These are phyloP conservation scores for Boletus barrowsii DNA, from an alignment of 768 basidiomycete genomes.

Conservation along the genomic window DNA sequence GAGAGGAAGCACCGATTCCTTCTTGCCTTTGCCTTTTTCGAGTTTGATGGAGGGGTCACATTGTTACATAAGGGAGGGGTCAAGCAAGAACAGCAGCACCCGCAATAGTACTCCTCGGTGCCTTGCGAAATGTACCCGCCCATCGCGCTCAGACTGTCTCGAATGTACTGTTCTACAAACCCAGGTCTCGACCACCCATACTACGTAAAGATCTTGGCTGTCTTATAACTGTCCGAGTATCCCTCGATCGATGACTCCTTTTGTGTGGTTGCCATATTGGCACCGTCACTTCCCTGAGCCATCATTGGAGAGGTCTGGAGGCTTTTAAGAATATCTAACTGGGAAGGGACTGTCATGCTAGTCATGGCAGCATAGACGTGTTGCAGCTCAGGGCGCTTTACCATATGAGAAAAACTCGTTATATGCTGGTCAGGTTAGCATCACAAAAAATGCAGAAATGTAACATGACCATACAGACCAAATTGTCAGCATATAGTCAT, in stretches of 20 bases:
- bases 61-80: too few species aligned
- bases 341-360: slow-evolving; percentile 12
- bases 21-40: background rate
- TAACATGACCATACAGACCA: too few species aligned
- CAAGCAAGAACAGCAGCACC: slow-evolving; percentile 9
- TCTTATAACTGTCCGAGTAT: slow-evolving; percentile 57
- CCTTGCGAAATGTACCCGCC: slow-evolving; percentile 6
- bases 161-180: slow-evolving; percentile 59
- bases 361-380: slow-evolving; percentile 14
- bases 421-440: too few species aligned
- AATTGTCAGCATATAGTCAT: too few species aligned
- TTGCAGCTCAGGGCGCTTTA: slow-evolving; percentile 23
- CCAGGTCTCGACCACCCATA: slow-evolving; percentile 51
- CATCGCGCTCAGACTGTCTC: slow-evolving; percentile 37
- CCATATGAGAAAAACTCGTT: slow-evolving; percentile 60
- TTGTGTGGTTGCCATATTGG: slow-evolving; percentile 5
- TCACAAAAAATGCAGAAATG: too few species aligned
- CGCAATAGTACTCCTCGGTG: slow-evolving; percentile 11
- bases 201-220: slow-evolving; percentile 53
- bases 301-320: background rate
- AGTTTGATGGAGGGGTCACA: background rate
- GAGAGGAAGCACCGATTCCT: too few species aligned
- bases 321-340: slow-evolving; percentile 10
- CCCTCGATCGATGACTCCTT: slow-evolving; percentile 35
- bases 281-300: background rate